Conservation (phyloP, 2,329 filamentous ascomycete species). For the Chrysoporthe cubensis region DNA sequence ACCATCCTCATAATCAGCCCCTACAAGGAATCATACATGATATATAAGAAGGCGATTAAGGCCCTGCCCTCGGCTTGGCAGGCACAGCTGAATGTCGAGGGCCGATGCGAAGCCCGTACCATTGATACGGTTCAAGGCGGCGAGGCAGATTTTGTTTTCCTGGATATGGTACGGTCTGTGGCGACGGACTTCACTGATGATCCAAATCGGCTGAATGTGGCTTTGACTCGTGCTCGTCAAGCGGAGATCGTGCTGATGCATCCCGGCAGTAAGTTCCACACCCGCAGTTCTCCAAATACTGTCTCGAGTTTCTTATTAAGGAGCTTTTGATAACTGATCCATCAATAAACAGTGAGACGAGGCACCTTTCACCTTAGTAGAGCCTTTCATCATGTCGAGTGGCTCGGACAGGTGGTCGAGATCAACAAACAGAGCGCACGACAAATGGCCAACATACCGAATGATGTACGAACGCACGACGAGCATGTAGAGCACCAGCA, state of each 20-base stretch:
- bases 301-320: not conserved
- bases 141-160: slow-evolving; percentile 47
- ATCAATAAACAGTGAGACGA: slow-evolving; percentile 12
- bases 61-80: slow-evolving; percentile 34
- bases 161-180: slow-evolving; percentile 46
- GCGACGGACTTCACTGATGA: slow-evolving; percentile 47
- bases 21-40: slow-evolving; percentile 40
- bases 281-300: not conserved
- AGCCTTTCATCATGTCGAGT: slow-evolving; percentile 7
- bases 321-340: not conserved
- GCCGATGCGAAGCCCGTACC: slow-evolving; percentile 42
- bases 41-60: slow-evolving; percentile 35
- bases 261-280: slow-evolving; percentile 24
- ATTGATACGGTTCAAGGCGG: slow-evolving; percentile 47
- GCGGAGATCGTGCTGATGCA: slow-evolving; percentile 49
- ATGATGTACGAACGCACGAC: not conserved
- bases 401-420: slow-evolving; percentile 18
- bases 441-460: not conserved
- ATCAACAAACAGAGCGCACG: slow-evolving; percentile 6
- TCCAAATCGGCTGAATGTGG: slow-evolving; percentile 45
- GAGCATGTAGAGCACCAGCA: slow-evolving; percentile 7
- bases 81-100: slow-evolving; percentile 35
- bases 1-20: slow-evolving; percentile 45
- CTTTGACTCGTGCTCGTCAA: slow-evolving; percentile 45
- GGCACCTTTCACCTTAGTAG: not conserved